Conservation (phyloP, 345 rosid species). For the Leavenworthia alabamica region DNA sequence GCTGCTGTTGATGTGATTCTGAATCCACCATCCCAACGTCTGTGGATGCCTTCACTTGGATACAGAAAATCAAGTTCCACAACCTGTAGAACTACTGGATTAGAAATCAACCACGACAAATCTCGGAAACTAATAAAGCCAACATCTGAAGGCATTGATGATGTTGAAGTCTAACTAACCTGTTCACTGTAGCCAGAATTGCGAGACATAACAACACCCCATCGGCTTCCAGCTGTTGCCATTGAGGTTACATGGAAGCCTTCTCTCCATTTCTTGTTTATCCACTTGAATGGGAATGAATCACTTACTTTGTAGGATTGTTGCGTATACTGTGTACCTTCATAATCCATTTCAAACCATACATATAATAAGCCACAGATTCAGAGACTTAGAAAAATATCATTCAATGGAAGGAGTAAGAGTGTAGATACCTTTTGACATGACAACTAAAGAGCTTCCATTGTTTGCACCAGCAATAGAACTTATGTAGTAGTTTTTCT, state of each 20-base stretch:
- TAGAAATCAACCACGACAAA: not conserved
- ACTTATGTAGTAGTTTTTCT: slow-evolving; percentile 86
- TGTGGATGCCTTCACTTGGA: slow-evolving; percentile 98
- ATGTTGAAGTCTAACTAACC: slow-evolving; percentile 42
- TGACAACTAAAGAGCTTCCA: slow-evolving; percentile 92
- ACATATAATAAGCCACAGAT: not conserved
- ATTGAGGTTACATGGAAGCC: slow-evolving; percentile 96
- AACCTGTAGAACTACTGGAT: slow-evolving; percentile 41
- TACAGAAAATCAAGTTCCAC: slow-evolving; percentile 97
- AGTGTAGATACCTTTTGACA: slow-evolving; percentile 79
- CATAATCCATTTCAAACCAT: slow-evolving; percentile 13
- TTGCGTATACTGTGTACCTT: slow-evolving; percentile 85
- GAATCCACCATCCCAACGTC: slow-evolving; percentile 89
- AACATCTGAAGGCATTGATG: not conserved
- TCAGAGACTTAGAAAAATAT: not conserved
- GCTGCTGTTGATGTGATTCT: slow-evolving; percentile 95
- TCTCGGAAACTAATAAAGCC: not conserved
- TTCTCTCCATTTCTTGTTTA: slow-evolving; percentile 99
- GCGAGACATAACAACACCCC: slow-evolving; percentile 99
- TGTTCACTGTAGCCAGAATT: slow-evolving; percentile 91
- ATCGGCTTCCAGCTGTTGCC: slow-evolving; percentile 94
- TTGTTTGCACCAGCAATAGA: slow-evolving; percentile 85
- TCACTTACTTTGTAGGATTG: slow-evolving; percentile 97
- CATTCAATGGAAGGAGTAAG: not conserved
- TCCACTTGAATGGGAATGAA: slow-evolving; percentile 95